A percentile compares a stretch with the other conserved stretches of the same genome.
These are phyloP conservation scores for Mikania micrantha DNA, from an alignment of 129 eudicot genomes.

Conservation along the genomic window DNA sequence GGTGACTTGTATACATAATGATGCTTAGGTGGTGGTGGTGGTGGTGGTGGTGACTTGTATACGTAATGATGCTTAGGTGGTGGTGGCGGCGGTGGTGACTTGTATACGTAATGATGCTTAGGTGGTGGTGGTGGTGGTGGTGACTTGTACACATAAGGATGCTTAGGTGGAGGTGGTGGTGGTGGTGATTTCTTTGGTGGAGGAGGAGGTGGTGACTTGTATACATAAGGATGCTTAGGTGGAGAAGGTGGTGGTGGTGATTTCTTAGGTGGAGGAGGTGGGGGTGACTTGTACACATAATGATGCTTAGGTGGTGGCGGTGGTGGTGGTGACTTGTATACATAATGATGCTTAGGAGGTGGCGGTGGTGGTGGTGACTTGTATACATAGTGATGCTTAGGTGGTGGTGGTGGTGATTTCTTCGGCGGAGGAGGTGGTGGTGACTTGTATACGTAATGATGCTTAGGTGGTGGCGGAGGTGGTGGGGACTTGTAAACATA, in stretches of 20 bases:
- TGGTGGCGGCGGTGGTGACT: conserved; percentile 28
- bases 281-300: background rate
- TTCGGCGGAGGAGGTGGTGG: conserved; percentile 22
- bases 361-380: conserved; percentile 37
- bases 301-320: background rate
- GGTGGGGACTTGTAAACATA: conserved; percentile 18
- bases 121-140: conserved; percentile 29
- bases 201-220: conserved; percentile 25
- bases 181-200: conserved; percentile 40
- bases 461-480: conserved; percentile 29
- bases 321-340: background rate
- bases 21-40: background rate
- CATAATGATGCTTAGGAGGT: conserved; percentile 17
- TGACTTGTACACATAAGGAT: conserved; percentile 16
- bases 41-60: conserved; percentile 23
- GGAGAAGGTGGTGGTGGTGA: background rate
- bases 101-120: background rate
- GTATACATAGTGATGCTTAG: conserved; percentile 12
- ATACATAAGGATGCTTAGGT: background rate
- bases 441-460: conserved; percentile 12
- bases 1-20: conserved; percentile 4
- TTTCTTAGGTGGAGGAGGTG: too few species aligned
- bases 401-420: conserved; percentile 26
- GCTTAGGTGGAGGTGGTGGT: conserved; percentile 34
- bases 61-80: background rate